phyloP scores from a whole-genome alignment of 73 alveolate species.

The Durusdinium trenchii region DNA sequence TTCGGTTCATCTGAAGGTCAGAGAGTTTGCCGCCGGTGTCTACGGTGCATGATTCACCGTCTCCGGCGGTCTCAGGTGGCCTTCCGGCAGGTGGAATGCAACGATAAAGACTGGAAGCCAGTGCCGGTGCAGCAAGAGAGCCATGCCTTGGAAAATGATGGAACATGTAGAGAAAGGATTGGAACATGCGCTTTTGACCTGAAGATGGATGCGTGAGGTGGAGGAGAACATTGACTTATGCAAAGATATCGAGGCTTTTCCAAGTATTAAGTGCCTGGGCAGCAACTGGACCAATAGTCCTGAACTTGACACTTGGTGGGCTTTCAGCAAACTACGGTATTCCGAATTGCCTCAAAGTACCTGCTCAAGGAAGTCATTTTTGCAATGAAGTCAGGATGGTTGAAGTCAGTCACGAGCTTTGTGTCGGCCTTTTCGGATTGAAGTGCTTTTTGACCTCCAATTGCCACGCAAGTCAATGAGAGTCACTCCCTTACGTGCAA shows the following conservation, averaged over 20 bases:
- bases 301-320: background rate
- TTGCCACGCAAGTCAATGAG: background rate
- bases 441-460: background rate
- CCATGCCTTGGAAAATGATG: too few relatives aligned
- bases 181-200: too few relatives aligned
- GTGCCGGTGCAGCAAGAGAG: background rate
- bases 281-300: background rate
- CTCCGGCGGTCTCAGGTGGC: background rate
- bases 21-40: too few relatives aligned
- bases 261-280: slow-evolving; percentile 16
- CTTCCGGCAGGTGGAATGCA: slow-evolving; percentile 55
- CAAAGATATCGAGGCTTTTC: slow-evolving; percentile 58
- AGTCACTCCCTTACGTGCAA: background rate
- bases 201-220: background rate
- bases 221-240: slow-evolving; percentile 47
- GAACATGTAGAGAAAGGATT: too few relatives aligned
- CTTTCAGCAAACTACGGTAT: background rate
- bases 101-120: slow-evolving; percentile 51
- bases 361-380: too few relatives aligned
- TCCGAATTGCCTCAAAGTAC: too few relatives aligned
- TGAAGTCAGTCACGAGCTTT: too few relatives aligned
- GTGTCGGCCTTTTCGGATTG: too few relatives aligned
- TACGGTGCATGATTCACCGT: background rate
- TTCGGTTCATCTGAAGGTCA: too few relatives aligned
- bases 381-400: too few relatives aligned